Percentiles rank a stretch among this genome's conserved stretches.
Evolutionary conservation across 805 yeast species (phyloP).

Genomic region (Komagataella ulmi): DNA sequence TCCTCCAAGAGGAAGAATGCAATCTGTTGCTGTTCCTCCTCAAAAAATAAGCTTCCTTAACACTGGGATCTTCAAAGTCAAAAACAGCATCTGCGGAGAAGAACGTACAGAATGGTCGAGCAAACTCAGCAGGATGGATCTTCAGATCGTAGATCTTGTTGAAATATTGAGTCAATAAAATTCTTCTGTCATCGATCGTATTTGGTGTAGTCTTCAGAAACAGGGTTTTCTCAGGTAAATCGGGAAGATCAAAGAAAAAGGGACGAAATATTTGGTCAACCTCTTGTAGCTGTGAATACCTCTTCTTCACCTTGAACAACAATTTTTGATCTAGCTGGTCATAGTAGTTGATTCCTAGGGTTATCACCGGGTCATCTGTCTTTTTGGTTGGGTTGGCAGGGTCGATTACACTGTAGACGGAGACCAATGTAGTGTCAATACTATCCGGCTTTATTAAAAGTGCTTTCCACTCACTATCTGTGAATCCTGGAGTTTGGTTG

Average conservation of each 20-base stretch:
- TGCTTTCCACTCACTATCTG: not conserved
- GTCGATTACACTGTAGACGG: conserved; percentile 17
- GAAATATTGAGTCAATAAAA: conserved; percentile 45
- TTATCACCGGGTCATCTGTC: conserved; percentile 43
- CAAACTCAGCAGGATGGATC: conserved; percentile 29
- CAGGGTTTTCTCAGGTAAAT: conserved; percentile 49
- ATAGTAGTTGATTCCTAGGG: conserved; percentile 52
- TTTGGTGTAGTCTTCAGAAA: conserved; percentile 48
- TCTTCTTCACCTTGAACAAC: conserved; percentile 56
- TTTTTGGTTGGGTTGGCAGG: conserved; percentile 19
- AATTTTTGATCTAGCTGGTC: conserved; percentile 43
- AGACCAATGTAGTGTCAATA: conserved; percentile 15
- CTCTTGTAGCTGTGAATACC: conserved; percentile 41
- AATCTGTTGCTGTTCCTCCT: conserved; percentile 3
- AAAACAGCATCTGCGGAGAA: conserved; percentile 50
- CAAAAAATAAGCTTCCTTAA: conserved; percentile 6
- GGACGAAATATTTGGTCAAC: conserved; percentile 53
- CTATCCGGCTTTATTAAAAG: conserved; percentile 8
- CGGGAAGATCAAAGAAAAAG: conserved; percentile 40
- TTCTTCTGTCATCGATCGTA: conserved; percentile 50
- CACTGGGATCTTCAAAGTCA: conserved; percentile 5
- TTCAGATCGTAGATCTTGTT: conserved; percentile 41
- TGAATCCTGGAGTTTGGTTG: not conserved
- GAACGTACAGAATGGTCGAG: conserved; percentile 44
- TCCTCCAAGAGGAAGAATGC: conserved; percentile 4